Base-by-base conservation (phyloP, 148 eudicot genomes). In the Diospyros kaki region DNA sequence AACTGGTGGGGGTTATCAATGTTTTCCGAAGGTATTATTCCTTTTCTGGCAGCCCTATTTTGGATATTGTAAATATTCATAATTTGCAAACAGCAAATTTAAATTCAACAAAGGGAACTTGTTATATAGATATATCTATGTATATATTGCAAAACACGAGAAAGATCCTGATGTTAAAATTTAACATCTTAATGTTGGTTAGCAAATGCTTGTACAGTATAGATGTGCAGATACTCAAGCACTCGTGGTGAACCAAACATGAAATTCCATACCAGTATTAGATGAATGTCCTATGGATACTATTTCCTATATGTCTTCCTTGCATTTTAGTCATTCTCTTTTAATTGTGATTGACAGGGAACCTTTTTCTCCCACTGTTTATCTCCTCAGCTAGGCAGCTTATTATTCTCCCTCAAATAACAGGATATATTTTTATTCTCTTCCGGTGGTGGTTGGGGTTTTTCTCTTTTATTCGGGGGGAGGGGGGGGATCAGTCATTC, bases 1-100 rank as follows among this genome's bases (percentile, higher is more conserved):
- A 50, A 89, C 97, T 28, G 99, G 99, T 86, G 99, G 99, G 80
- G 99, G 97, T 58, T 95, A 84, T 79, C 86, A 95, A 82, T 91
- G 94, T 81, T 81, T 93, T 75, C 99, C 99, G 38, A 95, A 89
- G 98, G 99, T 93, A 84, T 65, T n/a, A 9, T 12, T 72, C 62
- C 59, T 15, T 66, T 4, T 71, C 41, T n/a, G 28, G 17, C 9
- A 66, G 2, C 17, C 14, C 6, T 17, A 69, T 15, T 3, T 7
- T 5, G 41, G 59, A 10, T 9, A 9, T 11, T 6, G 59, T 9
- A 68, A 2, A 9, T 10, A 17, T 12, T 6, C 9, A 65, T 42
- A 42, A 43, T 42, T 9, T 65, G 48, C 17, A 13, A 41, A 41
- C 4, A 28, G 2, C 5, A 1, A 44, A 65, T 65, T 44, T 65